These are phyloP conservation scores for Podaxis sp. DNA, from an alignment of 768 basidiomycete species.

Conservation along the genomic window DNA sequence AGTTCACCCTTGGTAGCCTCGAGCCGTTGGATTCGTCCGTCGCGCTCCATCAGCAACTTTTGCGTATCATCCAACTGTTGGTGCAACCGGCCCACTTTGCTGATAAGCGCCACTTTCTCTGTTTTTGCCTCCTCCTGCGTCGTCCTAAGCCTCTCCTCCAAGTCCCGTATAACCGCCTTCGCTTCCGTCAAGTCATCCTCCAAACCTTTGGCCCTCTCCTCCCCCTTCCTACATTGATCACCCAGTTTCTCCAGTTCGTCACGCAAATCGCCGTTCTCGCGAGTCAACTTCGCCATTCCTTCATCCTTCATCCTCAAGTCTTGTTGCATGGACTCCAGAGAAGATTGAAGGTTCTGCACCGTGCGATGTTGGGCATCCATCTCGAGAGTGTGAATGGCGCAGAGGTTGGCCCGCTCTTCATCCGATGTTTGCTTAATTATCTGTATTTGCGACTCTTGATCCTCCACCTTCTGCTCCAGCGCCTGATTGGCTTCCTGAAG, in stretches of 20 bases:
- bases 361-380: neutral
- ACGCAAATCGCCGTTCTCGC: neutral
- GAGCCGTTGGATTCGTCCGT: neutral
- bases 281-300: neutral
- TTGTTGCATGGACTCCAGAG: neutral
- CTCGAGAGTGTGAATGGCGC: neutral
- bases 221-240: neutral
- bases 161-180: neutral
- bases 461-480: neutral
- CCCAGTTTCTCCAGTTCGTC: neutral
- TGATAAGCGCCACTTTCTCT: neutral
- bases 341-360: constrained; percentile 4
- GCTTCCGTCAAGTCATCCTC: neutral
- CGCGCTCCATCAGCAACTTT: neutral
- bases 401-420: neutral
- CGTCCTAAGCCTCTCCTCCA: constrained; percentile 1
- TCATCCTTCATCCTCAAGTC: neutral
- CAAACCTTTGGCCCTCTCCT: neutral
- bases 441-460: neutral
- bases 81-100: neutral
- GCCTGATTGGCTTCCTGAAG: neutral
- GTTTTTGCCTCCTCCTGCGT: neutral
- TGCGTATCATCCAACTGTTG: neutral
- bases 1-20: neutral
- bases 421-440: neutral